Evolutionary conservation across 2,329 filamentous ascomycete species (phyloP).

Genomic region (Diplocarpon rosae): DNA sequence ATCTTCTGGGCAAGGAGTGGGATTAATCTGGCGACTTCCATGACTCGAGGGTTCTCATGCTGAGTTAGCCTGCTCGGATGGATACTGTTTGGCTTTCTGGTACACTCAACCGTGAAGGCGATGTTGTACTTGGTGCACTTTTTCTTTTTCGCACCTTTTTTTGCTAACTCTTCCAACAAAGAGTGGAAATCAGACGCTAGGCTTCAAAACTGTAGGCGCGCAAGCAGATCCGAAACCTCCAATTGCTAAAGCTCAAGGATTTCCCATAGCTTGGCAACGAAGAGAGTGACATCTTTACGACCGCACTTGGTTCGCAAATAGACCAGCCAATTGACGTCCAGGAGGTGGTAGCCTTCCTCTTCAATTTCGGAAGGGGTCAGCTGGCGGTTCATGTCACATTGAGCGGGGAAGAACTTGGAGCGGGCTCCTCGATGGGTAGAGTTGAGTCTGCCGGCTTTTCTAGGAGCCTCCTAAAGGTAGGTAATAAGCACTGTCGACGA

Average conservation of each 20-base stretch:
- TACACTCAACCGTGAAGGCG: background rate
- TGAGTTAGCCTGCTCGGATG: background rate
- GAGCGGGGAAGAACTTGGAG: background rate
- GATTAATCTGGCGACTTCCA: background rate
- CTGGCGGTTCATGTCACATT: background rate
- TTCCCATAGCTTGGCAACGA: background rate
- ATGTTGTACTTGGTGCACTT: background rate
- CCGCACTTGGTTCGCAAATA: background rate
- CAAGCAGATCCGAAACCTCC: background rate
- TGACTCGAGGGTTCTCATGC: background rate
- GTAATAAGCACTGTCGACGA: background rate
- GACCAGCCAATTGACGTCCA: constrained; percentile 1
- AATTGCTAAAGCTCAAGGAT: background rate
- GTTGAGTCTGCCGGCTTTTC: background rate
- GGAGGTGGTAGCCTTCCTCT: background rate
- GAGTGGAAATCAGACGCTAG: background rate
- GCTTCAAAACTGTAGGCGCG: background rate
- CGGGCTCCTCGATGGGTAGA: background rate
- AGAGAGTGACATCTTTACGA: background rate
- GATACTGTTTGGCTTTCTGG: background rate
- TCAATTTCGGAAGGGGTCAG: background rate
- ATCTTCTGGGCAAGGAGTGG: background rate
- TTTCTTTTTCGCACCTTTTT: background rate
- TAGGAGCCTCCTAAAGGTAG: background rate
- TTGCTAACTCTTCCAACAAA: background rate